Base-by-base conservation (phyloP, 2,329 filamentous ascomycete genomes). In the Hypoxylon sp. region DNA sequence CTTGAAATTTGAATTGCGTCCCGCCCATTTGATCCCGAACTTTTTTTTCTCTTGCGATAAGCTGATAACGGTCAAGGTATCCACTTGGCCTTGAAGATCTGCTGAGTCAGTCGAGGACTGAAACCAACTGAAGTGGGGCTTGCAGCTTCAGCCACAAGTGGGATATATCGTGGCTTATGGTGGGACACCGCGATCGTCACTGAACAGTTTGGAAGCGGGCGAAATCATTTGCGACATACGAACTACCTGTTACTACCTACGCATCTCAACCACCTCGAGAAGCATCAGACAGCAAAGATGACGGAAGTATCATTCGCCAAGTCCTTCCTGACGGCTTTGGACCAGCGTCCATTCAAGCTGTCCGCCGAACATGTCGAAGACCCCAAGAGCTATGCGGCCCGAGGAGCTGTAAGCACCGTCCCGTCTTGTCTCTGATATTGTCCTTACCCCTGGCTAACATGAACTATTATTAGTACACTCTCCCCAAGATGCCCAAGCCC, bases 331-430 rank as follows among this genome's bases (percentile, higher is more conserved):
- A 81, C 87, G 48, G 84, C 86, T 18, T 85, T 98, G 62, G 92
- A 96, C 76, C 84, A 87, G 59, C 87, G 88, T 46, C 89, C 92
- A 6, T 75, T 87, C 68, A 96, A 93, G 80, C 84, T 98, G 63
- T 87, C 89, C n/a, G 81, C 90, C 64, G 92, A 98, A 75, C 90
- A 97, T 85, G 88, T 96, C 74, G 91, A 94, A 76, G 91, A 97
- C 72, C 87, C 91, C 46, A 88, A 87, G 69, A 86, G 83, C 65
- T 93, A 94, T 73, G 89, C 91, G 20, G 80, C 89, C 21, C 86
- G 90, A 61, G 82, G 87, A 64, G 89, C 92, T 13, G 94, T 97
- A 84, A 24, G 87, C 74, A 46, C 38, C 42, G 42, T 51, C 37
- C 37, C 42, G 43, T 54, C 31, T 17, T 17, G 31, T n/a, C 51